Evolutionary conservation across 2,329 filamentous ascomycete genomes (phyloP).

Genomic region (Aspergillus unguis): DNA sequence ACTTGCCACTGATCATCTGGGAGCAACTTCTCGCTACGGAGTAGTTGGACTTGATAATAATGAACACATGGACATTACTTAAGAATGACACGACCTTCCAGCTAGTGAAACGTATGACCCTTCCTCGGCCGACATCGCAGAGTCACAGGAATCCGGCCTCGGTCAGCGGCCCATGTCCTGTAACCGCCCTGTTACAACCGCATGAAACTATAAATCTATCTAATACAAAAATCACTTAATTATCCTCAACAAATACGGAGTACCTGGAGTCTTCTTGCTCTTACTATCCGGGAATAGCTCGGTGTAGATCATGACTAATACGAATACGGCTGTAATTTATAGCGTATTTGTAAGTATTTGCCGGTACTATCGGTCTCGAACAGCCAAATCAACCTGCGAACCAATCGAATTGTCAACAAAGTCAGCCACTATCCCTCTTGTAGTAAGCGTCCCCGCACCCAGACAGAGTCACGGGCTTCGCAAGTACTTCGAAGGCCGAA

Average conservation of each 20-base stretch:
- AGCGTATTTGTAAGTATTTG: not conserved
- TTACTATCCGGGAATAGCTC: not conserved
- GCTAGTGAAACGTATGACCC: not conserved
- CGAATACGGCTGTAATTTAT: not conserved
- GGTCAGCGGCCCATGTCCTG: constrained; percentile 1
- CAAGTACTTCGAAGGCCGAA: constrained; percentile 3
- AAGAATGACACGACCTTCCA: not conserved
- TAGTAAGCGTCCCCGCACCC: not conserved
- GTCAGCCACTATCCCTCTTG: not conserved
- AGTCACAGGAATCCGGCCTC: constrained; percentile 5
- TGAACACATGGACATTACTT: not conserved
- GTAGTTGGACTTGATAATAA: not conserved
- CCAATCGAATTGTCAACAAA: not conserved
- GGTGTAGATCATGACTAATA: not conserved
- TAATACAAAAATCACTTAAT: no score
- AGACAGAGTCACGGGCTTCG: not conserved
- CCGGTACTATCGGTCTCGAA: not conserved
- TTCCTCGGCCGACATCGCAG: not conserved
- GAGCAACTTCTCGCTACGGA: no score
- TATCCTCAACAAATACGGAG: no score
- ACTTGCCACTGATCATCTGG: not conserved
- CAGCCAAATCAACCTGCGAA: no score
- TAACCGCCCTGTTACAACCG: not conserved
- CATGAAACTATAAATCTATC: no score
- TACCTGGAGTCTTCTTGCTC: not conserved